Base-by-base conservation (phyloP, 2,329 filamentous ascomycete species). In the Fusarium decemcellulare region DNA sequence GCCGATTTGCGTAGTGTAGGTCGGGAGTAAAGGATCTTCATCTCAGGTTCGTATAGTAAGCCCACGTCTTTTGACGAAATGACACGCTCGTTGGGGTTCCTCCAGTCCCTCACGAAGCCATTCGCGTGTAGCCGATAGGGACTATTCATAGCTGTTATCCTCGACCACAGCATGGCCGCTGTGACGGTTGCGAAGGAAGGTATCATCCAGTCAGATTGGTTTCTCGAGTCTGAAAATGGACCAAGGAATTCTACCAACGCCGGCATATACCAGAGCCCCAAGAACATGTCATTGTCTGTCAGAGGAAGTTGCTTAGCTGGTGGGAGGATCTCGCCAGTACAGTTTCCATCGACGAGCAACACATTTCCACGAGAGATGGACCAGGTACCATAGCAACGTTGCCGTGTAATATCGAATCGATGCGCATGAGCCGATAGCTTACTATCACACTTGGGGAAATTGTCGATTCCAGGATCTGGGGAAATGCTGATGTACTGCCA, bases 101-200 rank as follows among this genome's bases (percentile, higher is more conserved):
- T 44, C 42, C 11, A 44, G 11, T 23, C 42, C 23, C n/a, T 23
- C 23, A 23, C 23, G 23, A 23, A 23, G 23, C 23, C 23, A 23
- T 23, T 23, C 27, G 15, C 44, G 23, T 27, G 37, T 59, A 9
- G 18, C 52, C 32, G 23, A 23, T 23, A 23, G 23, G 37, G 16
- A 29, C 50, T 30, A 10, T 47, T 54, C 12, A 30, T 9, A 8
- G n/a, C 30, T 8, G 50, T 55, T 6, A 54, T 43, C 5, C 51
- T 43, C 2, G 58, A 55, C 58, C 58, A 61, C 3, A 53, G 8
- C 58, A 61, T 55, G 14, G 42, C 50, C 30, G 58, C 50, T 36
- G 34, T 40, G 6, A 34, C 23, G 6, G 30, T 42, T 2, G 58
- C 42, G 15, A 55, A 48, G 3, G 50, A 47, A 3, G 50, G 30